Evolutionary conservation across 345 rosid species (phyloP).

Genomic region (Salix dunnii): DNA sequence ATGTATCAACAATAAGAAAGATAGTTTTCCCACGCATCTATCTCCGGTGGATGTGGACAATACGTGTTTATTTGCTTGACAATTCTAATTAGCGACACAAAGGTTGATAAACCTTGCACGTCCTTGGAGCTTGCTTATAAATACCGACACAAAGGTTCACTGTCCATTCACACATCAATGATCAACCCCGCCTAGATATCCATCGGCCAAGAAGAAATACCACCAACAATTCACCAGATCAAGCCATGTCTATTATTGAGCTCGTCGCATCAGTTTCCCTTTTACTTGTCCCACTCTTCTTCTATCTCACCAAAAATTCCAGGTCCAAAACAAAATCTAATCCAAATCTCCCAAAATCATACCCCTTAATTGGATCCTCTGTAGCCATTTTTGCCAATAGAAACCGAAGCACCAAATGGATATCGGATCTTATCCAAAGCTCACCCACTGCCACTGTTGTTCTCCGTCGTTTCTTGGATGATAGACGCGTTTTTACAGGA

Average conservation of each 20-base stretch:
- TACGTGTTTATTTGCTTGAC: too few relatives aligned
- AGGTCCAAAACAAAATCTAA: not conserved
- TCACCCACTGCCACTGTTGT: conserved; percentile 46
- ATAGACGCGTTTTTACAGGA: conserved; percentile 40
- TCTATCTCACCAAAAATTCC: conserved; percentile 17
- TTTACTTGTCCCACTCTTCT: conserved; percentile 26
- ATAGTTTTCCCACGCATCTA: too few relatives aligned
- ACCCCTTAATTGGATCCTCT: conserved; percentile 49
- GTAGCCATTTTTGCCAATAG: conserved; percentile 34
- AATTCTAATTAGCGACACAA: too few relatives aligned
- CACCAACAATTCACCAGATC: conserved; percentile 40
- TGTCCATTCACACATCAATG: not conserved
- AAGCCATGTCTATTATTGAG: not conserved
- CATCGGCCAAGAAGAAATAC: not conserved
- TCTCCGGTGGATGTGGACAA: too few relatives aligned
- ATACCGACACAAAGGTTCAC: not conserved
- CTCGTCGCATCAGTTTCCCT: not conserved
- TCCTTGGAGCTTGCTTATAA: not conserved
- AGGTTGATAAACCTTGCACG: too few relatives aligned
- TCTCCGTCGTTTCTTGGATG: conserved; percentile 37
- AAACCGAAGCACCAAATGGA: conserved; percentile 46
- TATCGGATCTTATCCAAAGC: conserved; percentile 37
- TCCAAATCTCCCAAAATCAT: conserved; percentile 35
- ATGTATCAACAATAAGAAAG: too few relatives aligned
- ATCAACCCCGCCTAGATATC: not conserved